These are phyloP conservation scores for Pythium sukuiense DNA, from an alignment of 352 stramenopile genomes.

Conservation along the genomic window DNA sequence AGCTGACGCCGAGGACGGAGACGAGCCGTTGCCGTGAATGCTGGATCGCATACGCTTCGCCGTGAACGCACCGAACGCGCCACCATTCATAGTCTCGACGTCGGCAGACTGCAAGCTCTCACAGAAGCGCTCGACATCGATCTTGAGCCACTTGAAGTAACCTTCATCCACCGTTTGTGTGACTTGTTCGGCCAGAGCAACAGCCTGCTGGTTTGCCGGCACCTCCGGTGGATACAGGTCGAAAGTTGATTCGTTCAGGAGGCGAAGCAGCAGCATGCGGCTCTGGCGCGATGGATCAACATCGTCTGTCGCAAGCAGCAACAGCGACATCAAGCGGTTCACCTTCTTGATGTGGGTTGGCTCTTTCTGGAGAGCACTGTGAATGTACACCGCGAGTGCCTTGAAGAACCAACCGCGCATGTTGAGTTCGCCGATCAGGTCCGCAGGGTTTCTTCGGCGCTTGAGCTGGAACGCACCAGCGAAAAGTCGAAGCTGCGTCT, in stretches of 20 bases:
- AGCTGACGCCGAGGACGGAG: constrained; percentile 31
- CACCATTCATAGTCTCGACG: constrained; percentile 40
- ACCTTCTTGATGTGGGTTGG: constrained; percentile 66
- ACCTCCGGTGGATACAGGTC: constrained; percentile 58
- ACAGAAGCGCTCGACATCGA: constrained; percentile 77
- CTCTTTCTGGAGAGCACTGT: constrained; percentile 68
- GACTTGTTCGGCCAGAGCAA: constrained; percentile 65
- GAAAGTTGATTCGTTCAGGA: constrained; percentile 69
- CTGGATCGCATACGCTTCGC: constrained; percentile 69
- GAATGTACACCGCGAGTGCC: constrained; percentile 73
- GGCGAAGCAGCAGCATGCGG: constrained; percentile 68
- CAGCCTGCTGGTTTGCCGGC: constrained; percentile 67
- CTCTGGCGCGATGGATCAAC: constrained; percentile 39
- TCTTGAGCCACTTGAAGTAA: constrained; percentile 82
- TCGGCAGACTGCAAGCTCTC: constrained; percentile 60
- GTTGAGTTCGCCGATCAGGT: constrained; percentile 45
- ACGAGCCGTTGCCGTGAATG: constrained; percentile 31
- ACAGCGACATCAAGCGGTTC: constrained; percentile 58
- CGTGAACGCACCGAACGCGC: constrained; percentile 45
- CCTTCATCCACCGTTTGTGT: constrained; percentile 55
- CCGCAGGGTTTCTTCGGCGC: constrained; percentile 13
- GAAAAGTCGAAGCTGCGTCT: constrained; percentile 66
- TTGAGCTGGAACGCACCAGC: constrained; percentile 17
- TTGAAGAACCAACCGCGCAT: constrained; percentile 88
- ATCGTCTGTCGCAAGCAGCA: constrained; percentile 45